Conservation (phyloP, 106 monocot genomes). For the Dendrobium catenatum region DNA sequence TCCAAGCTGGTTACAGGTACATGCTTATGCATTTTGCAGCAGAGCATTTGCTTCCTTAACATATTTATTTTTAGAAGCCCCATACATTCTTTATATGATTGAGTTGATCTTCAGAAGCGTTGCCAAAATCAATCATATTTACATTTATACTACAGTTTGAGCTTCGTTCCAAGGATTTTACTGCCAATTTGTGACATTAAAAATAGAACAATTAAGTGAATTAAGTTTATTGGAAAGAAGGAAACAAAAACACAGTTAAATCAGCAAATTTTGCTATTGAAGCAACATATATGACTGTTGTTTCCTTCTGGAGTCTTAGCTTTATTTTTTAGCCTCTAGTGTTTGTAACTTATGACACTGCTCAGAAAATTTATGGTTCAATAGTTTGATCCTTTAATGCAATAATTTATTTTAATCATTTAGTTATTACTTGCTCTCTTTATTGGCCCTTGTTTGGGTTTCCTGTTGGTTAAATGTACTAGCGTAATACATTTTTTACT, state of each 20-base stretch:
- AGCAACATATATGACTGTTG: background rate
- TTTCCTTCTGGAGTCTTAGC: background rate
- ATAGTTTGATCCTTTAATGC: too few relatives aligned
- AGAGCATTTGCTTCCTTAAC: background rate
- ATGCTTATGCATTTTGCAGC: background rate
- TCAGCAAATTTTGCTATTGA: background rate
- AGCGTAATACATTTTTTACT: too few relatives aligned
- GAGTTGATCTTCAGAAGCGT: background rate
- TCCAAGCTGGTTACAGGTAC: constrained; percentile 61
- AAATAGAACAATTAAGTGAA: background rate
- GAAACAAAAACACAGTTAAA: background rate
- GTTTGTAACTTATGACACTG: background rate
- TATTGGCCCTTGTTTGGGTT: too few relatives aligned
- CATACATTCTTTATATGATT: background rate
- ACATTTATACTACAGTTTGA: background rate
- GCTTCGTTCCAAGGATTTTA: background rate
- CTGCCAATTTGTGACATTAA: background rate
- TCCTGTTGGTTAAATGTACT: too few relatives aligned
- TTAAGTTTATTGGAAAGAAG: background rate
- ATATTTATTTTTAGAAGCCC: background rate
- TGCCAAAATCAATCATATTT: background rate
- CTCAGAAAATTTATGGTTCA: too few relatives aligned
- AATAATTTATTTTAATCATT: too few relatives aligned
- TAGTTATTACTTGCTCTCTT: too few relatives aligned
- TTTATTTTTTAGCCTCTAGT: background rate